Percentiles rank a stretch among this genome's conserved stretches.
Evolutionary conservation across 2,329 filamentous ascomycete genomes (phyloP).

Genomic region (Colletotrichum trifolii): DNA sequence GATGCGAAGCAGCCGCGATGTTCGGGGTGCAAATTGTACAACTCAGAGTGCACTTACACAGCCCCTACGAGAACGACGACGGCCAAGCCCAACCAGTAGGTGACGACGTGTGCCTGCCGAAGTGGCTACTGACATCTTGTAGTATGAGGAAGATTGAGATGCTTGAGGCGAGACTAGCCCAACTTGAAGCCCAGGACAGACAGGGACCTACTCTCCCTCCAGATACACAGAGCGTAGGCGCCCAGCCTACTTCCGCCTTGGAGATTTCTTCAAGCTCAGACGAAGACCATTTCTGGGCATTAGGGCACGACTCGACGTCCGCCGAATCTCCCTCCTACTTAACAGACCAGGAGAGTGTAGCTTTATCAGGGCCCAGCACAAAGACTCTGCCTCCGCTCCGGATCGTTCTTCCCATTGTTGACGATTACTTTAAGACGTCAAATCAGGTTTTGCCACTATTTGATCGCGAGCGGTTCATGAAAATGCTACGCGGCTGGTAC

Average conservation of each 20-base stretch:
- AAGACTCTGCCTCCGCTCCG: constrained; percentile 37
- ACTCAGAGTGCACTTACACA: constrained; percentile 31
- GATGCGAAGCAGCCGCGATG: constrained; percentile 22
- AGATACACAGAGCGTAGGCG: background rate
- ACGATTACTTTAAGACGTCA: constrained; percentile 38
- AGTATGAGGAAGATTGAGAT: constrained; percentile 24
- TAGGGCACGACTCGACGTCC: background rate
- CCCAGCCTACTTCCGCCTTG: background rate
- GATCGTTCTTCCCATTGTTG: constrained; percentile 35
- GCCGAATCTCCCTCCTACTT: background rate
- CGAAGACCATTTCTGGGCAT: background rate
- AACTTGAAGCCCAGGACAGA: constrained; percentile 15
- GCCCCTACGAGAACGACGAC: constrained; percentile 7
- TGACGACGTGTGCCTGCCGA: background rate
- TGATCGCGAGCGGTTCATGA: constrained; percentile 36
- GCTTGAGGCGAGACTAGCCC: constrained; percentile 16
- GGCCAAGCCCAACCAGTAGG: background rate
- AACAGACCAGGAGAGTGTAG: background rate
- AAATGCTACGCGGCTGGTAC: constrained; percentile 38
- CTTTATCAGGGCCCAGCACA: background rate
- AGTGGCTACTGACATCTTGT: background rate
- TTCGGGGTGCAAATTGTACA: constrained; percentile 32
- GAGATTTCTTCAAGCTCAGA: constrained; percentile 1
- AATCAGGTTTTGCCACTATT: constrained; percentile 39
- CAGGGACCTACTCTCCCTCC: background rate